Evolutionary conservation across 2,329 filamentous ascomycete species (phyloP).

Genomic region (Aspergillus tamarii): DNA sequence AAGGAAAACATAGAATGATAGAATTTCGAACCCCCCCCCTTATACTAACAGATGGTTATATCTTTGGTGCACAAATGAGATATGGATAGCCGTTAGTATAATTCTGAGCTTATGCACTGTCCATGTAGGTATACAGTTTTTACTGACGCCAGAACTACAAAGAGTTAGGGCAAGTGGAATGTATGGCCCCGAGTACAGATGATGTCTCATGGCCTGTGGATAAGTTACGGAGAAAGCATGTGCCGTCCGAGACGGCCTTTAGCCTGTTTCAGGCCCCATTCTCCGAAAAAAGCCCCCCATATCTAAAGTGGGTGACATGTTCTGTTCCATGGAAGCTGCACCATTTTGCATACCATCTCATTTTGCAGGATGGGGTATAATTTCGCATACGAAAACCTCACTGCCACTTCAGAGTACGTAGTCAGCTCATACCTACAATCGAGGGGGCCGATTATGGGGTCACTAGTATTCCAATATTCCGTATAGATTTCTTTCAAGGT

Average conservation of each 20-base stretch:
- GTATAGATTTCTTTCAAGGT: neutral
- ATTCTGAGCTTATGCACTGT: slow-evolving; percentile 9
- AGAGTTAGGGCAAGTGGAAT: neutral
- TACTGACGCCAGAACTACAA: neutral
- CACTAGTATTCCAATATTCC: neutral
- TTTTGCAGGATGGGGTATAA: neutral
- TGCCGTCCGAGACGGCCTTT: slow-evolving; percentile 25
- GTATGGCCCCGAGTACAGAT: neutral
- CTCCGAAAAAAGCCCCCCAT: slow-evolving; percentile 21
- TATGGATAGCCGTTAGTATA: slow-evolving; percentile 1
- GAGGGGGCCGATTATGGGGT: neutral
- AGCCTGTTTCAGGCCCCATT: slow-evolving; percentile 33
- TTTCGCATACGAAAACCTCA: neutral
- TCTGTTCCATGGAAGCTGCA: slow-evolving; percentile 10
- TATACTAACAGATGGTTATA: neutral
- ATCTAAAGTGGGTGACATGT: slow-evolving; percentile 12
- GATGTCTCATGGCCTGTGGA: neutral
- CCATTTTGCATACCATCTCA: neutral
- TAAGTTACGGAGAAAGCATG: slow-evolving; percentile 16
- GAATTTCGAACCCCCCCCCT: neutral
- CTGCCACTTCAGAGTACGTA: neutral
- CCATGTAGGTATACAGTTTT: slow-evolving; percentile 6
- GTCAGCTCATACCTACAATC: neutral
- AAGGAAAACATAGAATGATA: neutral
- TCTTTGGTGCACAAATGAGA: neutral